Evolutionary conservation across 2,329 filamentous ascomycete species (phyloP), one percentile per base, ranked within the genome.

Genomic region (Sodiomyces alkalinus): DNA sequence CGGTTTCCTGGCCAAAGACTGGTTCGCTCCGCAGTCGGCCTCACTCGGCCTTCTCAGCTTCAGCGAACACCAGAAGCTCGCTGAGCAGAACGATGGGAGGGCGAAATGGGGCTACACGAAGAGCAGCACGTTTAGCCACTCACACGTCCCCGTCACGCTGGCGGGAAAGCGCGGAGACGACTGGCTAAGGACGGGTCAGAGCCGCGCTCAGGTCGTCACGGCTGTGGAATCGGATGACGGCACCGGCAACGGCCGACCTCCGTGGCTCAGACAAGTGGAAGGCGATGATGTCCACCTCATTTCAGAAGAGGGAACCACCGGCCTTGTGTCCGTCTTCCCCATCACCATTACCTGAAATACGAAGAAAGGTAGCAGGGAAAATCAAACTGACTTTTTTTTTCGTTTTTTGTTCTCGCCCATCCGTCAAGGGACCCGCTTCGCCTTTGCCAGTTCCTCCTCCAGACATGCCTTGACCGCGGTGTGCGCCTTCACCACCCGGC

Each of bases 1-100:
- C 12, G 80, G 80, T 0, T 87, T 86, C 42, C 45, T 86, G 7
- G 79, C 79, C 0, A 61, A 59, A 19, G 75, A 86, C 47, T 86
- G 79, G 78, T 81, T 80, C 41, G 58, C 60, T 0, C 55, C 68
- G 1, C 55, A 62, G 2, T 53, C 70, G 5, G 58, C 67, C 1
- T 54, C 61, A 1, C 58, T 86, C 1, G 80, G 71, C 6, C 62
- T 60, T 1, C 57, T 86, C 9, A 80, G 74, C 22, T 87, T 80
- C 43, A 61, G 63, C 4, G 61, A 83, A 29, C 80, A 87, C 49
- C 58, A 59, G 36, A 52, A 64, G 23, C 62, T 86, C 9, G 76
- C 80, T 0, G 60, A 64, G 17, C 45, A 64, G 27, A 46, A 79
- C 35, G 54, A 60, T 32, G 80, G 79, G 1, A 46, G 50, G 2